A percentile compares a stretch with the other conserved stretches of the same genome.
These are phyloP conservation scores for Macrolepiota albuminosa DNA, from an alignment of 768 basidiomycete genomes.

Conservation along the genomic window DNA sequence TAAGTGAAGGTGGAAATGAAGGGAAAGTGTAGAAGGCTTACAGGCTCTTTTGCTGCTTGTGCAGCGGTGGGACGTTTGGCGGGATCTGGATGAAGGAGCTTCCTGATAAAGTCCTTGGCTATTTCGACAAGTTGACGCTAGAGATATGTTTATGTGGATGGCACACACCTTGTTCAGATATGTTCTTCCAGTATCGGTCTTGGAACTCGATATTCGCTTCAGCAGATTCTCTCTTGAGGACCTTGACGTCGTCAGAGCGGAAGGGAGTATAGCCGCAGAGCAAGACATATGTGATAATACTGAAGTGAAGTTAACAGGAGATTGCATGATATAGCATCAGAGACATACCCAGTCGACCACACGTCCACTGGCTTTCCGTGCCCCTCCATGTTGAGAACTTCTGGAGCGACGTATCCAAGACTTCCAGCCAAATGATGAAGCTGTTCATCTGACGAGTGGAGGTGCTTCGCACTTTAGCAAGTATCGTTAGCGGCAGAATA, in stretches of 20 bases:
- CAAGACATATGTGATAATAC: conserved; percentile 92
- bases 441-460: conserved; percentile 67
- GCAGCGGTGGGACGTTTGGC: conserved; percentile 64
- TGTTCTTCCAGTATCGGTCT: conserved; percentile 90
- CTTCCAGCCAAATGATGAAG: conserved; percentile 72
- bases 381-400: conserved; percentile 73
- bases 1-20: not conserved
- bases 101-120: conserved; percentile 85
- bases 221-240: conserved; percentile 80
- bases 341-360: conserved; percentile 83
- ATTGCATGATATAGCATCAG: not conserved
- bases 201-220: conserved; percentile 87
- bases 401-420: conserved; percentile 90
- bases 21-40: conserved; percentile 25
- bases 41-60: conserved; percentile 64
- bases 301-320: conserved; percentile 21
- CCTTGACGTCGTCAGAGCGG: conserved; percentile 72
- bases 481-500: not conserved
- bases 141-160: not conserved
- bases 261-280: conserved; percentile 96
- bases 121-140: not conserved
- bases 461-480: conserved; percentile 67
- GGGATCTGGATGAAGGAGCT: conserved; percentile 70
- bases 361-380: conserved; percentile 93
- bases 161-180: conserved; percentile 64